Evolutionary conservation across 371 early-diverging fungal species (phyloP).

Genomic region (Thermomucor indicae-seudaticae): DNA sequence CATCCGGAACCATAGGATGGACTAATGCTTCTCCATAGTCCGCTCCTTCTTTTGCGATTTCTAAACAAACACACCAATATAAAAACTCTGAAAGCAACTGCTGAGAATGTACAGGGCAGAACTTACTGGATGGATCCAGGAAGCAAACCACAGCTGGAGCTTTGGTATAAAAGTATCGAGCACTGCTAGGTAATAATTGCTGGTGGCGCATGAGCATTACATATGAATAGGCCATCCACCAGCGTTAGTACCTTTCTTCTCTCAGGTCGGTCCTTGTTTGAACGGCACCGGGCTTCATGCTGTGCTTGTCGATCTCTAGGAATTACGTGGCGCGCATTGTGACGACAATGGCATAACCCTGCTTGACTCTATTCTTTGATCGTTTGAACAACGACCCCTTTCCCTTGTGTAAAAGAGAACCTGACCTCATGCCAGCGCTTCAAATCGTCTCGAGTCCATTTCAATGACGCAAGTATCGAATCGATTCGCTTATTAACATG

Average conservation of each 20-base stretch:
- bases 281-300: background rate
- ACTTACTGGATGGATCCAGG: background rate
- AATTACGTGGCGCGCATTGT: background rate
- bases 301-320: background rate
- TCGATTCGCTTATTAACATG: background rate
- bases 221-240: background rate
- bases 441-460: conserved; percentile 5
- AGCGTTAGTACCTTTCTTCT: too few relatives aligned
- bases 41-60: too few relatives aligned
- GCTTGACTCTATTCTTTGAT: background rate
- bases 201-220: background rate
- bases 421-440: conserved; percentile 4
- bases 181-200: conserved; percentile 7
- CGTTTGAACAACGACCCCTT: background rate
- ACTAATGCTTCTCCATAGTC: too few relatives aligned
- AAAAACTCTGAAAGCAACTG: background rate
- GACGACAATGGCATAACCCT: background rate
- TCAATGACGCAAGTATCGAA: background rate
- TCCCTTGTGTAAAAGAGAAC: background rate
- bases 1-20: background rate
- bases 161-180: conserved; percentile 5
- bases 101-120: background rate
- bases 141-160: conserved; percentile 7
- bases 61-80: too few relatives aligned
- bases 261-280: conserved; percentile 1